Conservation (phyloP, 148 eudicot species). For the Selenicereus undatus region DNA sequence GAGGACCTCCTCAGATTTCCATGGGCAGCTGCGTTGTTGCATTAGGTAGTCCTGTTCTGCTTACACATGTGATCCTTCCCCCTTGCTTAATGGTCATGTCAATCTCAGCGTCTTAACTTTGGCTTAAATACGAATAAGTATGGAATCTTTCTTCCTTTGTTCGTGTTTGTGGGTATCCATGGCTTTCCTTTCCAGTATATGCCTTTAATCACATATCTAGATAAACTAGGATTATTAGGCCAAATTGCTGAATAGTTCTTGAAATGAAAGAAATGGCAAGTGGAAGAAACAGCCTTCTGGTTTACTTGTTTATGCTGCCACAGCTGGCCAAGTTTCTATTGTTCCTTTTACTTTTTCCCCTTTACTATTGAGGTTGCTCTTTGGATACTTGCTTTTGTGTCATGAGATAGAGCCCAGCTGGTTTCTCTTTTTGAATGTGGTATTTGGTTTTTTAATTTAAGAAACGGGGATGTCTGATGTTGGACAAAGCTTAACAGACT, state of each 20-base stretch:
- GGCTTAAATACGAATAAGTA: not conserved
- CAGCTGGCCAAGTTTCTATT: not conserved
- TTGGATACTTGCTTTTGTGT: not conserved
- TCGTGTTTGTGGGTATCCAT: not conserved
- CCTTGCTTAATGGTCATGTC: not conserved
- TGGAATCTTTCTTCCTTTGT: slow-evolving; percentile 1
- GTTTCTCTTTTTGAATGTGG: not conserved
- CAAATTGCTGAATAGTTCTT: not conserved
- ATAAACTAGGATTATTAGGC: not conserved
- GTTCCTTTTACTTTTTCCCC: too few species aligned
- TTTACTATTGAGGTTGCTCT: not conserved
- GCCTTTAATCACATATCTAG: not conserved
- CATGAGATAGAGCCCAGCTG: not conserved
- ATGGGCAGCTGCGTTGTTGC: not conserved
- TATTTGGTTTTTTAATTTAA: not conserved
- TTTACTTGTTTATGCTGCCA: not conserved
- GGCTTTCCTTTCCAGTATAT: not conserved
- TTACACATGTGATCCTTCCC: not conserved
- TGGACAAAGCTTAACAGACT: not conserved
- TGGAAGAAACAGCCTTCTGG: not conserved
- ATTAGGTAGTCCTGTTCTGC: not conserved
- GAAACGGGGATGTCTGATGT: not conserved
- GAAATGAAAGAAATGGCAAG: not conserved
- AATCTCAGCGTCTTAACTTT: not conserved
- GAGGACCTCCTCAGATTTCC: not conserved